Percentiles rank a stretch among this genome's conserved stretches.
Conservation (phyloP, 140 eudicot species). For the Ambrosia hybrid region DNA sequence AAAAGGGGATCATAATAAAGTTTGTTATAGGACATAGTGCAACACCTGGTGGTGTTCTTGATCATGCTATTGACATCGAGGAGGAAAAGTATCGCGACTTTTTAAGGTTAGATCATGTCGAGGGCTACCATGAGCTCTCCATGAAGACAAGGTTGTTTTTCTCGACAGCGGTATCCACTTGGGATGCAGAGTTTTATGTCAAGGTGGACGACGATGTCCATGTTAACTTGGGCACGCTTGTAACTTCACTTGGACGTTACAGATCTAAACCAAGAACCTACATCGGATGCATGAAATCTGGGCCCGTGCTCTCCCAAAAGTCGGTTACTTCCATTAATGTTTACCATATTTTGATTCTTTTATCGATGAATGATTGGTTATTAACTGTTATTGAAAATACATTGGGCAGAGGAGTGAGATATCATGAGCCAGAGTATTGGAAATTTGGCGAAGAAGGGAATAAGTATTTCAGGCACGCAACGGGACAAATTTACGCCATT, state of each 20-base stretch:
- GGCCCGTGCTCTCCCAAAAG: constrained; percentile 82
- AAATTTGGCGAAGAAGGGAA: constrained; percentile 93
- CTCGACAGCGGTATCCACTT: constrained; percentile 54
- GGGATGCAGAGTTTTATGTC: constrained; percentile 84
- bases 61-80: constrained; percentile 59
- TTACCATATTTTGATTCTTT: neutral
- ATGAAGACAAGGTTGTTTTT: constrained; percentile 68
- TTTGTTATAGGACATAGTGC: constrained; percentile 78
- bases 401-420: constrained; percentile 62
- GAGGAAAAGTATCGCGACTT: constrained; percentile 61
- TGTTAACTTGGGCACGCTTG: constrained; percentile 71
- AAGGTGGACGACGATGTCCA: constrained; percentile 91
- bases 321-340: constrained; percentile 25
- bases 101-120: constrained; percentile 65
- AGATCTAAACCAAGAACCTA: constrained; percentile 64
- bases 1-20: constrained; percentile 62
- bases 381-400: constrained; percentile 1
- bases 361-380: neutral
- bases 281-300: constrained; percentile 93
- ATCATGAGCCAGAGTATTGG: constrained; percentile 92
- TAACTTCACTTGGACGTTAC: constrained; percentile 46
- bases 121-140: constrained; percentile 82
- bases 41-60: constrained; percentile 66
- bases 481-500: constrained; percentile 91
- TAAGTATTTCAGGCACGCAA: constrained; percentile 89